Conservation (phyloP, 2,329 filamentous ascomycete species). For the Neonectria ditissima region DNA sequence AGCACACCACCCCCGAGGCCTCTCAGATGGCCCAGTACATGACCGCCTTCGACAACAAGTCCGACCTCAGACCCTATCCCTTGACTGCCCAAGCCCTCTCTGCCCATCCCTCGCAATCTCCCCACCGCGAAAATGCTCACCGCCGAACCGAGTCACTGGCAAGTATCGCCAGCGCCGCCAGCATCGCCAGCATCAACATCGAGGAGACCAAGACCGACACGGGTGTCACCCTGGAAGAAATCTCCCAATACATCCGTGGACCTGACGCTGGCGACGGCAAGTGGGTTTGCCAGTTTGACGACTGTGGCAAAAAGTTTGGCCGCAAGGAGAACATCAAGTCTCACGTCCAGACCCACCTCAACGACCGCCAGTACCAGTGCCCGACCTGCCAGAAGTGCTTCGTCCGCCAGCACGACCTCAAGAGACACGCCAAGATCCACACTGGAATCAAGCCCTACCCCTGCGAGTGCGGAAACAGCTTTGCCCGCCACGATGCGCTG, state of each 20-base stretch:
- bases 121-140: constrained; percentile 53
- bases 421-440: constrained; percentile 97
- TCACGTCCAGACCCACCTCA: constrained; percentile 97
- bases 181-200: constrained; percentile 72
- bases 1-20: constrained; percentile 65
- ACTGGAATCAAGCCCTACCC: constrained; percentile 95
- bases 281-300: constrained; percentile 81
- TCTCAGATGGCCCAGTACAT: constrained; percentile 59
- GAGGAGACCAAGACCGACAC: constrained; percentile 79
- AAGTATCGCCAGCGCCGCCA: constrained; percentile 68
- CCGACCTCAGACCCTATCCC: constrained; percentile 52
- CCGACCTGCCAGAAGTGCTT: constrained; percentile 95
- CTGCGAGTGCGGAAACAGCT: constrained; percentile 93
- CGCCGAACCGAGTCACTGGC: constrained; percentile 71
- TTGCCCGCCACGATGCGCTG: constrained; percentile 93
- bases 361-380: constrained; percentile 94
- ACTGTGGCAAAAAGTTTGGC: constrained; percentile 91
- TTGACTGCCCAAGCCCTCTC: constrained; percentile 36
- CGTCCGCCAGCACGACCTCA: constrained; percentile 95
- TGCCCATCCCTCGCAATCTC: constrained; percentile 32
- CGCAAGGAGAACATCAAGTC: constrained; percentile 99
- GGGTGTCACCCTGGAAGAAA: constrained; percentile 88
- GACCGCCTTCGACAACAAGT: constrained; percentile 58
- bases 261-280: constrained; percentile 80
- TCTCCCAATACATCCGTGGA: constrained; percentile 78